Conservation (phyloP, 768 basidiomycete genomes). For the Pleurotus tuoliensis region DNA sequence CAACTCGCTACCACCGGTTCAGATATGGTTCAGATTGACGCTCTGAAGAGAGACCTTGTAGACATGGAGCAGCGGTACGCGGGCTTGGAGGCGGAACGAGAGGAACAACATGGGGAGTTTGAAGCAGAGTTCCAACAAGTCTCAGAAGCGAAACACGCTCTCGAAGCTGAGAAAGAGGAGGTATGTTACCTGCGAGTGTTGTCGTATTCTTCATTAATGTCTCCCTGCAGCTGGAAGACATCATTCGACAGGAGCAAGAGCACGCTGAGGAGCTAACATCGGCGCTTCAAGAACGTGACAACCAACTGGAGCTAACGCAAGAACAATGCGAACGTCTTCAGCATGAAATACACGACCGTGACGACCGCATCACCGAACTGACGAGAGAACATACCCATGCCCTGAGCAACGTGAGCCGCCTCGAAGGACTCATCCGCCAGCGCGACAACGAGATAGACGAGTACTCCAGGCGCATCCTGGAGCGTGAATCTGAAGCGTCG, state of each 20-base stretch:
- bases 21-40: constrained; percentile 55
- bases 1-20: constrained; percentile 42
- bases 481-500: constrained; percentile 51
- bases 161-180: constrained; percentile 55
- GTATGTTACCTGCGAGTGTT: constrained; percentile 26
- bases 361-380: constrained; percentile 46
- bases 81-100: constrained; percentile 54
- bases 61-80: constrained; percentile 36
- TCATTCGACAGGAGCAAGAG: constrained; percentile 48
- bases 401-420: constrained; percentile 47
- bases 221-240: constrained; percentile 43
- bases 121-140: constrained; percentile 54
- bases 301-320: constrained; percentile 50
- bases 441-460: constrained; percentile 54
- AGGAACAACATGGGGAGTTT: constrained; percentile 51
- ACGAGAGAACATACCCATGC: constrained; percentile 55
- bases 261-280: constrained; percentile 43
- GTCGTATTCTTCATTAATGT: background rate
- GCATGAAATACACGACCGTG: constrained; percentile 46
- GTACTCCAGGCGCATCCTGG: constrained; percentile 40
- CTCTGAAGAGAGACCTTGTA: constrained; percentile 51
- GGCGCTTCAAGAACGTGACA: constrained; percentile 41
- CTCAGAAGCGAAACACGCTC: constrained; percentile 45
- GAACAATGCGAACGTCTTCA: constrained; percentile 46
- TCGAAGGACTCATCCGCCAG: constrained; percentile 53